Conservation (phyloP, 2,329 filamentous ascomycete species). For the Paecilomyces sp. region DNA sequence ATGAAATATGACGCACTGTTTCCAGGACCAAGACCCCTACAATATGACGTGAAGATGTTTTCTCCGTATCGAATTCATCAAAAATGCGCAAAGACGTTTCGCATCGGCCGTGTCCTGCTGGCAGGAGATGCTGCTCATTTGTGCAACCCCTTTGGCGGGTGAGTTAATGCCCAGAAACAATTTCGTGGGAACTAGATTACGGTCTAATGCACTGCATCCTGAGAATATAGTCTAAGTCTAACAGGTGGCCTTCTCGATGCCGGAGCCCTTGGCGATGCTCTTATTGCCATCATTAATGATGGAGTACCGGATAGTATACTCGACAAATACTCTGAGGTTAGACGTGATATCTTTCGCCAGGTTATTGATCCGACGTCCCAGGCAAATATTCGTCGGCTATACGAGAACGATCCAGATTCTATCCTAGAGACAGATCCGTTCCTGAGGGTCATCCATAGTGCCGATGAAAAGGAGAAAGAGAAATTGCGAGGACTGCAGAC, state of each 20-base stretch:
- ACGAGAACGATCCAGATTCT: background rate
- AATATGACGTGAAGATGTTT: conserved; percentile 12
- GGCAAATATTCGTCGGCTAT: background rate
- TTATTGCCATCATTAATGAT: conserved; percentile 16
- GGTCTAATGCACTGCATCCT: background rate
- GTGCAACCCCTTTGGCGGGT: conserved; percentile 9
- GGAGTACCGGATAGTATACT: conserved; percentile 20
- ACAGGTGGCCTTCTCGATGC: conserved; percentile 17
- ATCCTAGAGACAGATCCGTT: background rate
- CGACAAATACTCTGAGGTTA: conserved; percentile 24
- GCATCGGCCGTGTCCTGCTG: conserved; percentile 9
- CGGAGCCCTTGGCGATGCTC: conserved; percentile 19
- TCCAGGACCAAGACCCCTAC: conserved; percentile 15
- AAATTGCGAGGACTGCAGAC: background rate
- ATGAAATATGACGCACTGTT: conserved; percentile 24
- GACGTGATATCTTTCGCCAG: conserved; percentile 25
- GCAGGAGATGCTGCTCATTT: conserved; percentile 9
- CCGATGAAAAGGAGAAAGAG: background rate
- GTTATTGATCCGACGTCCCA: conserved; percentile 21
- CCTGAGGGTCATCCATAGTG: background rate
- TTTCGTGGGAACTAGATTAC: background rate
- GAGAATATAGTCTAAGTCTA: conserved; percentile 9
- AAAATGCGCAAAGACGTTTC: conserved; percentile 9
- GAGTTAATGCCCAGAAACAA: background rate
- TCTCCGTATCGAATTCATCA: conserved; percentile 12